Evolutionary conservation across 116 monocot species (phyloP).

Genomic region (Trichopus zeylanicus): DNA sequence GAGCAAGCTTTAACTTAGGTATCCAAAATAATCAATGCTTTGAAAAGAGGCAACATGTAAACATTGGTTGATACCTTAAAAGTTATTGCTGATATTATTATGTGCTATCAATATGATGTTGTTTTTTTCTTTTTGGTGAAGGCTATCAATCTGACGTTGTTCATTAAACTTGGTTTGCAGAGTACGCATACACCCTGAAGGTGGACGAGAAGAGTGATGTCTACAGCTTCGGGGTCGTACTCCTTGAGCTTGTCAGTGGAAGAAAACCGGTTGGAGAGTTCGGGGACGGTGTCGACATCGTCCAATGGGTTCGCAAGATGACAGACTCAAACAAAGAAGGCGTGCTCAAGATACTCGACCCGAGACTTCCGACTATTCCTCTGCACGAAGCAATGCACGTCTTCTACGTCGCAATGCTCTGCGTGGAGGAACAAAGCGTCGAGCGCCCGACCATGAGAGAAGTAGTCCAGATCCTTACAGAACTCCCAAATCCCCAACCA

Average conservation of each 20-base stretch:
- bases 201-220: conserved; percentile 79
- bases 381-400: conserved; percentile 34
- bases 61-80: too few relatives aligned
- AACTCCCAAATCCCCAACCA: conserved; percentile 16
- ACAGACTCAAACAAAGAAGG: conserved; percentile 48
- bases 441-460: conserved; percentile 47
- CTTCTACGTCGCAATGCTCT: conserved; percentile 37
- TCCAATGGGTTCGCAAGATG: conserved; percentile 53
- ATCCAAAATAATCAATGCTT: too few relatives aligned
- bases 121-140: background rate
- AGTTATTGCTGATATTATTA: too few relatives aligned
- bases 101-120: too few relatives aligned
- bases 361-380: conserved; percentile 27
- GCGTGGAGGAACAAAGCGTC: conserved; percentile 40
- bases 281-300: conserved; percentile 71
- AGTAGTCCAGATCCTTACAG: conserved; percentile 40
- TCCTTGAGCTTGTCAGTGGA: conserved; percentile 51
- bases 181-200: conserved; percentile 72
- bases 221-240: conserved; percentile 71
- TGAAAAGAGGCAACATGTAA: too few relatives aligned
- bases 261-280: conserved; percentile 63
- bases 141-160: background rate
- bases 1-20: background rate
- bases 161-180: conserved; percentile 14
- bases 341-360: conserved; percentile 26